These are phyloP conservation scores for Pichia sp. DNA, from an alignment of 1,139 yeast genomes.

Conservation along the genomic window DNA sequence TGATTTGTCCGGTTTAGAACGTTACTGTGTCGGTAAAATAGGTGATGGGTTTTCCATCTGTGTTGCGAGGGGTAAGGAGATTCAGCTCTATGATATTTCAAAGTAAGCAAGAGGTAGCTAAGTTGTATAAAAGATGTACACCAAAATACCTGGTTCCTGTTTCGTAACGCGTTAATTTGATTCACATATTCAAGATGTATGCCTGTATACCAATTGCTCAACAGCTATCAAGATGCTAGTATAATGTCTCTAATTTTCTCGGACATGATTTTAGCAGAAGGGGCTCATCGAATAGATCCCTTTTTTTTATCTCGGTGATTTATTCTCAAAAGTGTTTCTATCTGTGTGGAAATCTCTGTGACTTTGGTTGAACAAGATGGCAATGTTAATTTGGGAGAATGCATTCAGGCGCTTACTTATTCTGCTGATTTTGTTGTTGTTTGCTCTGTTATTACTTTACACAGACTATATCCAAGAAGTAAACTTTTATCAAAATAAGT, in stretches of 20 bases:
- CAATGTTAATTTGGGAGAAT: constrained; percentile 16
- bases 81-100: constrained; percentile 4
- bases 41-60: constrained; percentile 17
- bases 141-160: not conserved
- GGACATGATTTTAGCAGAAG: too few relatives aligned
- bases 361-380: not conserved
- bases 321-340: too few relatives aligned
- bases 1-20: constrained; percentile 10
- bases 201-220: too few relatives aligned
- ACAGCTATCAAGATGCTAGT: too few relatives aligned
- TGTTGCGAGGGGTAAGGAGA: constrained; percentile 12
- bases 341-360: too few relatives aligned
- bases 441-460: constrained; percentile 24
- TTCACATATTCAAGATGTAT: too few relatives aligned
- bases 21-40: constrained; percentile 24
- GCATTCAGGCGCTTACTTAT: constrained; percentile 21
- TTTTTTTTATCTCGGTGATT: too few relatives aligned
- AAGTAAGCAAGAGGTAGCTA: not conserved
- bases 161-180: too few relatives aligned
- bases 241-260: too few relatives aligned
- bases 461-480: constrained; percentile 26
- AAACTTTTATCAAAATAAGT: constrained; percentile 24
- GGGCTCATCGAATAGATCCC: too few relatives aligned
- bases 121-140: constrained; percentile 3
- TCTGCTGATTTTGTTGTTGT: constrained; percentile 21